These are phyloP conservation scores for Cytidiella melzeri DNA, from an alignment of 768 basidiomycete species.

Conservation along the genomic window DNA sequence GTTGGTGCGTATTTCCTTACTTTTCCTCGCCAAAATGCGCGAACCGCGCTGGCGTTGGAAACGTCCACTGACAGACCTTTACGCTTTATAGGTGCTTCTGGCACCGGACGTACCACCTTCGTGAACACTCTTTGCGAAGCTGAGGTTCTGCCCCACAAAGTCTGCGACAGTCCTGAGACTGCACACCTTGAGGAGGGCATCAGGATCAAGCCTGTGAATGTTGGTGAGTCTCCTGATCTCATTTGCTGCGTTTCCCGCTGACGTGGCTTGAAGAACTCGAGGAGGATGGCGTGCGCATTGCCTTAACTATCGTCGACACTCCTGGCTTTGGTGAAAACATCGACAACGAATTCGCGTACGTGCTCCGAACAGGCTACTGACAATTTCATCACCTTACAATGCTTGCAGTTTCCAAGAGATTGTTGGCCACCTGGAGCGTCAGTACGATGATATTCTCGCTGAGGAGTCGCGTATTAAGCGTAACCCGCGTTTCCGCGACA, in stretches of 20 bases:
- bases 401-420: conserved; percentile 81
- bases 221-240: conserved; percentile 59
- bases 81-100: conserved; percentile 74
- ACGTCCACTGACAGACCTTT: conserved; percentile 6
- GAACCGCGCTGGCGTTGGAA: conserved; percentile 13
- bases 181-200: conserved; percentile 94
- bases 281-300: conserved; percentile 97
- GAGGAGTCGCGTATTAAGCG: conserved; percentile 99
- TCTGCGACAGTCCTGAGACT: conserved; percentile 76
- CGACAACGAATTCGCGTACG: conserved; percentile 97
- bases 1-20: conserved; percentile 62
- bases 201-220: conserved; percentile 89
- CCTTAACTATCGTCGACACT: conserved; percentile 96
- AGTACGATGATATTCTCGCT: conserved; percentile 98
- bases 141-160: conserved; percentile 84
- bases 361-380: not conserved
- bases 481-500: conserved; percentile 98
- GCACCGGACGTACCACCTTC: conserved; percentile 96
- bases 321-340: conserved; percentile 99
- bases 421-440: conserved; percentile 91
- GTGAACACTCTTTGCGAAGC: conserved; percentile 99
- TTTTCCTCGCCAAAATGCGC: conserved; percentile 11
- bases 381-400: conserved; percentile 1
- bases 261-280: conserved; percentile 72
- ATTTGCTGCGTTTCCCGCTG: not conserved